Percentiles rank a stretch among this genome's conserved stretches.
phyloP scores from a whole-genome alignment of 805 yeast genomes.

The Schwanniomyces yamadae region DNA sequence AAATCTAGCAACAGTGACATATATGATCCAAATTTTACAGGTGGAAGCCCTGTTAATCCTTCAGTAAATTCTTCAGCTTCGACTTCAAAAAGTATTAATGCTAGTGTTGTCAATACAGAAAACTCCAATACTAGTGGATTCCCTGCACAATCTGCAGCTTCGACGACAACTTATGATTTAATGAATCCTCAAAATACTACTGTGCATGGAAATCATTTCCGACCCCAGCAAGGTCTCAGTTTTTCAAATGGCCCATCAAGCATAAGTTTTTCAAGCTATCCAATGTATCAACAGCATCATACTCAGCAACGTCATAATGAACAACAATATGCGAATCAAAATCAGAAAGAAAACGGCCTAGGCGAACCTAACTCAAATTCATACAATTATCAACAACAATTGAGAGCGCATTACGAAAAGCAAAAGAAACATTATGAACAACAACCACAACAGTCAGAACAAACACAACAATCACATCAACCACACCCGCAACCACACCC shows the following conservation, averaged over 20 bases:
- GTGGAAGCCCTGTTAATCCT: constrained; percentile 7
- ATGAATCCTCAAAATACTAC: constrained; percentile 17
- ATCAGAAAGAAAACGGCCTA: constrained; percentile 3
- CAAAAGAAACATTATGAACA: constrained; percentile 19
- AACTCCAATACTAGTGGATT: constrained; percentile 8
- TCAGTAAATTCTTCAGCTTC: constrained; percentile 5
- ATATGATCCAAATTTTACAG: constrained; percentile 15
- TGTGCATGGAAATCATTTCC: constrained; percentile 21
- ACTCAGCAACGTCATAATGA: constrained; percentile 7
- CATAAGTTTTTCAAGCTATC: constrained; percentile 13
- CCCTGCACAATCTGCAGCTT: constrained; percentile 5
- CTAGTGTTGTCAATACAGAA: constrained; percentile 1
- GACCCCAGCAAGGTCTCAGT: constrained; percentile 26
- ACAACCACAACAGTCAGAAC: constrained; percentile 9
- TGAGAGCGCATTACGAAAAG: constrained; percentile 24
- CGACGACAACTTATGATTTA: constrained; percentile 17
- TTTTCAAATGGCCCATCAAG: constrained; percentile 19
- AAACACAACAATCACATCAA: constrained; percentile 13
- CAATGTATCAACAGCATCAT: constrained; percentile 14
- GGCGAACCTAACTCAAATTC: constrained; percentile 6
- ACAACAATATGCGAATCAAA: neutral
- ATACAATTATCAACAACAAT: constrained; percentile 21
- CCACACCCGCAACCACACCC: constrained; percentile 9
- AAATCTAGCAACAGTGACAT: constrained; percentile 11
- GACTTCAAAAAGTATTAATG: constrained; percentile 3